phyloP scores from a whole-genome alignment of 768 basidiomycete species.

The Podaxis rugospora region DNA sequence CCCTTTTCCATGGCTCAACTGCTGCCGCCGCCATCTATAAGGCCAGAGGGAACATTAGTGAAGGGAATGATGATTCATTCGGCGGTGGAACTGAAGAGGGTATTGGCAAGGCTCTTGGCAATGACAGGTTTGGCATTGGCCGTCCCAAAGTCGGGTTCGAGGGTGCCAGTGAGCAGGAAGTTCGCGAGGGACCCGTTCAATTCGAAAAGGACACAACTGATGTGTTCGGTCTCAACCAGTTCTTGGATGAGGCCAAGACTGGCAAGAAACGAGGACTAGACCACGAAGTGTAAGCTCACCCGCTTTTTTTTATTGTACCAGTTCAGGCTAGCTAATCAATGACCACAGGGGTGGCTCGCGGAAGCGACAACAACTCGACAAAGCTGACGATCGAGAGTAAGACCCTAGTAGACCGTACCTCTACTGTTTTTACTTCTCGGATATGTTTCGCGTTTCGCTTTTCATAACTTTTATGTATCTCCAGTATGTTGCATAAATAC shows the following conservation, averaged over 20 bases:
- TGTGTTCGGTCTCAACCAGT: constrained; percentile 95
- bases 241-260: constrained; percentile 94
- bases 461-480: neutral
- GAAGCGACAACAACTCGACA: constrained; percentile 67
- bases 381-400: constrained; percentile 42
- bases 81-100: constrained; percentile 96
- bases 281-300: constrained; percentile 54
- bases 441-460: constrained; percentile 1
- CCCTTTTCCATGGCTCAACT: constrained; percentile 92
- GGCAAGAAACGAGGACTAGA: constrained; percentile 90
- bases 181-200: constrained; percentile 91
- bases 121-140: constrained; percentile 92
- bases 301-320: neutral
- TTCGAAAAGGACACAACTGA: constrained; percentile 98
- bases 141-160: constrained; percentile 84
- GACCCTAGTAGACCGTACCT: constrained; percentile 1
- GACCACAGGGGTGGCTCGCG: constrained; percentile 48
- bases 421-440: neutral
- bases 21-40: constrained; percentile 99
- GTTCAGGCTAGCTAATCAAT: neutral
- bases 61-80: constrained; percentile 87
- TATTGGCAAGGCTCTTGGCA: constrained; percentile 83
- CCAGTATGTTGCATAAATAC: constrained; percentile 1
- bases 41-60: constrained; percentile 79
- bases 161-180: constrained; percentile 82